Percentiles rank a stretch among this genome's conserved stretches.
phyloP scores from a whole-genome alignment of 2,329 filamentous ascomycete genomes.

The Scedosporium apiospermum region DNA sequence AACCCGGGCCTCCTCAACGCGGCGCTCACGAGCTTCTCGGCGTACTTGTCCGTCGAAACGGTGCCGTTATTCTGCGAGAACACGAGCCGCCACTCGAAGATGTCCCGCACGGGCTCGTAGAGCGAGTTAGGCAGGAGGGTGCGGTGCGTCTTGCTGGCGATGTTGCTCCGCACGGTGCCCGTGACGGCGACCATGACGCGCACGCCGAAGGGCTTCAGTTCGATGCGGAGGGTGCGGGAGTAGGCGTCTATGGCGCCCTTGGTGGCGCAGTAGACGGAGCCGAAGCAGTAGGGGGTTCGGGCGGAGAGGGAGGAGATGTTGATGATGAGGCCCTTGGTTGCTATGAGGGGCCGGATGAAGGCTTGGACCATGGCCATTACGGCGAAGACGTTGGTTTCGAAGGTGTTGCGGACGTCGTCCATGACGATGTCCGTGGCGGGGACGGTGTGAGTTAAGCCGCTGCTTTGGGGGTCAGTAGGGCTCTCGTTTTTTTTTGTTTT shows the following conservation, averaged over 20 bases:
- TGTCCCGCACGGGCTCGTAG: conserved; percentile 33
- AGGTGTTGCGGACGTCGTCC: conserved; percentile 41
- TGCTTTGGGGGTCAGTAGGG: conserved; percentile 13
- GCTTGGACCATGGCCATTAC: conserved; percentile 45
- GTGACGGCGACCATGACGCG: conserved; percentile 49
- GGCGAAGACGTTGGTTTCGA: conserved; percentile 48
- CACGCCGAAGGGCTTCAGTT: conserved; percentile 43
- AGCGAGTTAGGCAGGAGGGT: conserved; percentile 34
- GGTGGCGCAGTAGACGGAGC: conserved; percentile 42
- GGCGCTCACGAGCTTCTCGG: conserved; percentile 28
- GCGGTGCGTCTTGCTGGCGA: conserved; percentile 30
- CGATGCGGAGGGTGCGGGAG: conserved; percentile 42
- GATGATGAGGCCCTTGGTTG: conserved; percentile 40
- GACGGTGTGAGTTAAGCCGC: conserved; percentile 40
- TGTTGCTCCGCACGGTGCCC: conserved; percentile 43
- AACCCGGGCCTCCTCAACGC: conserved; percentile 24
- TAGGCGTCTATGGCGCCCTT: conserved; percentile 45
- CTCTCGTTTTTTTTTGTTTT: too few relatives aligned
- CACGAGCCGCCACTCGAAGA: conserved; percentile 34
- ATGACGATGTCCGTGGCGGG: conserved; percentile 43
- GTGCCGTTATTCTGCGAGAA: conserved; percentile 33
- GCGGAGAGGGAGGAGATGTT: conserved; percentile 45
- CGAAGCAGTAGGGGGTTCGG: conserved; percentile 42
- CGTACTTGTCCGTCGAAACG: conserved; percentile 32
- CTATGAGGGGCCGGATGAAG: conserved; percentile 39